Percentiles rank a stretch among this genome's conserved stretches.
These are phyloP conservation scores for Byssochlamys sp. DNA, from an alignment of 2,329 filamentous ascomycete species.

Conservation along the genomic window DNA sequence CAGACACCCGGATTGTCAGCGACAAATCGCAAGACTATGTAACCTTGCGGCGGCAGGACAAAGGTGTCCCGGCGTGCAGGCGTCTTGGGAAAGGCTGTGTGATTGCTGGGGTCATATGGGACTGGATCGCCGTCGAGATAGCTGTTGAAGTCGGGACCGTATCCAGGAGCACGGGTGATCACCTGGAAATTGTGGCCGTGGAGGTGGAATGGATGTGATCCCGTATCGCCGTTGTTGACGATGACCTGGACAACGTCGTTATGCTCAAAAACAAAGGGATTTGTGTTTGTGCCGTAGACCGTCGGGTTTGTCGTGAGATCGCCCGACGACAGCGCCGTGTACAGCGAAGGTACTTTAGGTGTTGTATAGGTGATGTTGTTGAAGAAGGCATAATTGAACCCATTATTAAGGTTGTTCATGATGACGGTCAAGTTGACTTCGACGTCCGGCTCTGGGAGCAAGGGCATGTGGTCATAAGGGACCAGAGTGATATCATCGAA, in stretches of 20 bases:
- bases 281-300: slow-evolving; percentile 57
- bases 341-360: slow-evolving; percentile 69
- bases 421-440: slow-evolving; percentile 48
- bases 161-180: slow-evolving; percentile 47
- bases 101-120: slow-evolving; percentile 16
- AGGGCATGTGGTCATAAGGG: slow-evolving; percentile 55
- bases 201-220: slow-evolving; percentile 42
- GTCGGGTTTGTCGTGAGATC: slow-evolving; percentile 43
- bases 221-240: slow-evolving; percentile 35
- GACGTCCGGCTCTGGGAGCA: slow-evolving; percentile 51
- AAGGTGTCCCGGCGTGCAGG: slow-evolving; percentile 63
- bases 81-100: slow-evolving; percentile 37
- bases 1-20: slow-evolving; percentile 47
- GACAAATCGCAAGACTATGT: slow-evolving; percentile 51
- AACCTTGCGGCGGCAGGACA: slow-evolving; percentile 55
- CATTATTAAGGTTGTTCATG: slow-evolving; percentile 64
- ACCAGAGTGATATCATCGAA: slow-evolving; percentile 66
- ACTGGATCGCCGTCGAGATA: slow-evolving; percentile 29
- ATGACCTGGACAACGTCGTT: slow-evolving; percentile 36
- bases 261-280: slow-evolving; percentile 37
- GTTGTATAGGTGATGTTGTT: slow-evolving; percentile 66
- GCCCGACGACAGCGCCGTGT: slow-evolving; percentile 57
- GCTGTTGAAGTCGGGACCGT: slow-evolving; percentile 50
- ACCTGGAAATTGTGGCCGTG: slow-evolving; percentile 59
- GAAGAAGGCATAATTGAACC: slow-evolving; percentile 59